Percentiles rank a stretch among this genome's conserved stretches.
Conservation (phyloP, 73 alveolate genomes). For the Paramecium primaurelia region DNA sequence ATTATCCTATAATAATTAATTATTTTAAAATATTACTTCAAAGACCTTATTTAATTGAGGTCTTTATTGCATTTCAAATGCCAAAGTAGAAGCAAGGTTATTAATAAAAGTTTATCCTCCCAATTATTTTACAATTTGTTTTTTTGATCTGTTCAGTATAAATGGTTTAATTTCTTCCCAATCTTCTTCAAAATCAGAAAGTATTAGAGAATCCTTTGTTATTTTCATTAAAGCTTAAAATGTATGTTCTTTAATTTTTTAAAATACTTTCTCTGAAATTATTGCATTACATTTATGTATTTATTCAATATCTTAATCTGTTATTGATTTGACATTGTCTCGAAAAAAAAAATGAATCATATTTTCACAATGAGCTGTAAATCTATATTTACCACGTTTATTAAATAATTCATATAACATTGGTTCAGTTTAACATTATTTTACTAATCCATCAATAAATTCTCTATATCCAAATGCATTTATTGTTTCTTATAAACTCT, state of each 20-base stretch:
- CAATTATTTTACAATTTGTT: background rate
- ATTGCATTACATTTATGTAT: background rate
- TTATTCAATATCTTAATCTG: background rate
- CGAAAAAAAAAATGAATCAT: slow-evolving; percentile 24
- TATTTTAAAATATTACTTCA: background rate
- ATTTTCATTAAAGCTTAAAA: background rate
- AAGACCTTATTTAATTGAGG: background rate
- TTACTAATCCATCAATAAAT: background rate
- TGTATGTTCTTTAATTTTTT: background rate
- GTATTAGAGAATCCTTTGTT: background rate
- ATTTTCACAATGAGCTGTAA: slow-evolving; percentile 37
- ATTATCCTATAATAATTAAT: background rate
- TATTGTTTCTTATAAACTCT: background rate
- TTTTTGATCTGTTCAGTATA: background rate
- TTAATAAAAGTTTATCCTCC: slow-evolving; percentile 12
- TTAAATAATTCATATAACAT: background rate
- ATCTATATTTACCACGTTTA: background rate
- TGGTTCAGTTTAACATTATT: slow-evolving; percentile 12
- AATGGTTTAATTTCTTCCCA: slow-evolving; percentile 30
- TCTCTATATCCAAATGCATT: background rate
- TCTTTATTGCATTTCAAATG: background rate
- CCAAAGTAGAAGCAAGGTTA: background rate
- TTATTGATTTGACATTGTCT: background rate
- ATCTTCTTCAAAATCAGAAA: slow-evolving; percentile 12
- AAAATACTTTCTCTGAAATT: background rate